phyloP scores from a whole-genome alignment of 148 eudicot genomes.

The Chenopodium quinoa region DNA sequence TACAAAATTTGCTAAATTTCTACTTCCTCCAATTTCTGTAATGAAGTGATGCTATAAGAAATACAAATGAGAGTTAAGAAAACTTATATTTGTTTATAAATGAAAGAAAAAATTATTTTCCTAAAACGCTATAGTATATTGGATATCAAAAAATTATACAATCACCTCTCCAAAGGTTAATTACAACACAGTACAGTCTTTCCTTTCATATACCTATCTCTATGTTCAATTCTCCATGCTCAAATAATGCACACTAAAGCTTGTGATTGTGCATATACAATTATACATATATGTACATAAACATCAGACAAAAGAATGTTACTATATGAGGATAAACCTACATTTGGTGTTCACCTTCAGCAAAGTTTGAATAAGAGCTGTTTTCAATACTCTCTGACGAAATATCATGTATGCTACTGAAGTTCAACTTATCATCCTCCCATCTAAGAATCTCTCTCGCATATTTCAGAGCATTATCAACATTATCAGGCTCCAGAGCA shows the following conservation, averaged over 20 bases:
- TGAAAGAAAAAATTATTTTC: neutral
- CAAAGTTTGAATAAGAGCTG: conserved; percentile 28
- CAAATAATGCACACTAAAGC: neutral
- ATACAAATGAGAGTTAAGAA: too few relatives aligned
- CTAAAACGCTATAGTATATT: too few relatives aligned
- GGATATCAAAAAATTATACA: neutral
- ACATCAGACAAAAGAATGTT: conserved; percentile 10
- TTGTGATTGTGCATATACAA: too few relatives aligned
- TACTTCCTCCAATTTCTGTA: too few relatives aligned
- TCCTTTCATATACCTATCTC: neutral
- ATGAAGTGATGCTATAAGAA: too few relatives aligned
- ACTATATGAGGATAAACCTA: neutral
- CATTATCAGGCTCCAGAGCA: conserved; percentile 59
- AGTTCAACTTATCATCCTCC: conserved; percentile 49
- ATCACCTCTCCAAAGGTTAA: neutral
- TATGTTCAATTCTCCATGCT: neutral
- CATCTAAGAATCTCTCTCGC: conserved; percentile 69
- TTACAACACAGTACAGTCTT: neutral
- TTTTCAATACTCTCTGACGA: conserved; percentile 53
- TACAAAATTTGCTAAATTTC: too few relatives aligned
- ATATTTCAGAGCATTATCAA: conserved; percentile 58
- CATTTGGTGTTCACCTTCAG: neutral
- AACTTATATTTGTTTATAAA: too few relatives aligned
- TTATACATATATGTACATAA: conserved; percentile 1
- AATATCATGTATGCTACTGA: conserved; percentile 33